Base-by-base conservation (phyloP, 352 stramenopile species). In the Phytophthora europaea region DNA sequence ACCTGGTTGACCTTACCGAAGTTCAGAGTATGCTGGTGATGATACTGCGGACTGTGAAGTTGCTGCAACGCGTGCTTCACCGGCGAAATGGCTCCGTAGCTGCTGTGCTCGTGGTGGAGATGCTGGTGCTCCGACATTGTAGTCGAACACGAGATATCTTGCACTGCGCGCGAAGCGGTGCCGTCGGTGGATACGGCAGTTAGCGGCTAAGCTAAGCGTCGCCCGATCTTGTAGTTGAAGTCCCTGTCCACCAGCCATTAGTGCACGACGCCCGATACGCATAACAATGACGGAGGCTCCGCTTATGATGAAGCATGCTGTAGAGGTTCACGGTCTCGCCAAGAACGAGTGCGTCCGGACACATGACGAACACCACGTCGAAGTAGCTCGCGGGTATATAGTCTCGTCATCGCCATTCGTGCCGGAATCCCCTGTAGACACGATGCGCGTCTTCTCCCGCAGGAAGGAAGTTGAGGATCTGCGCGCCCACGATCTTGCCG, bases 381-480 rank as follows among this genome's bases (percentile, higher is more conserved):
- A 28, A 28, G 4, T 4, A 28, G 26, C 26, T 4, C 4, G 4
- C 26, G 4, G 2, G 26, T 28, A 28, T 2, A 28, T 28, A 28
- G 26, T 28, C 26, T 31, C 26, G 26, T 31, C 26, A 31, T 31
- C 26, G 26, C 3, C 26, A 31, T 31, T 31, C 26, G 26, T 31
- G 3, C 26, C 26, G 26, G 26, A 31, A 31, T 31, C 26, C 26
- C 23, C 23, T 28, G 23, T 28, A 28, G 88, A 95, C 23, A 96
- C 87, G 57, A 98, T 96, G 38, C 93, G 86, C 59, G 91, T 97
- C 78, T 97, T 98, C 75, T 98, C 93, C 18, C 98, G 74, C 36
- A 98, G 61, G 55, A 97, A 98, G 74, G 26, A 31, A 31, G 26
- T 97, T 96, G 65, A 97, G 90, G 67, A 98, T 97, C 76, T 96